Base-by-base conservation (phyloP, 2,329 filamentous ascomycete genomes). In the Cyclaneusma minus region DNA sequence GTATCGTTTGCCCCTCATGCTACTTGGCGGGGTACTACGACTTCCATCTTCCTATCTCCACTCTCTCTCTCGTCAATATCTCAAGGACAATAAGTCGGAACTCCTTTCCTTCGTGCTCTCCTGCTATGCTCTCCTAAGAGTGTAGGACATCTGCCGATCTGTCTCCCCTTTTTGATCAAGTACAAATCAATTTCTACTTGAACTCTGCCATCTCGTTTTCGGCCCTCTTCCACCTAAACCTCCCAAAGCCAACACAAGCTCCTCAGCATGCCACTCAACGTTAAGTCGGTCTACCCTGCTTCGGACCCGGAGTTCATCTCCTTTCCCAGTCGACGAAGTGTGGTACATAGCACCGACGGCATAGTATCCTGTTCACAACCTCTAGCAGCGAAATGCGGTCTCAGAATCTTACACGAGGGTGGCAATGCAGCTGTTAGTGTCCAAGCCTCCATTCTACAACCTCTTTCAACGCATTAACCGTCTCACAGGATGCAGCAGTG, bases 291-390 rank as follows among this genome's bases (percentile, higher is more conserved):
- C n/a, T 47, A 39, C 26, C 40, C 43, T 8, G 35, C 39, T 12
- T 16, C 25, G 21, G 35, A 42, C 9, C 40, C 42, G 2, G 52
- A 58, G 30, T 73, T 81, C 42, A 56, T 62, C 34, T 64, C 67
- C 34, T 87, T 82, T 46, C 52, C 80, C 7, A 91, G 83, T 40
- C 70, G 87, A 20, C 64, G 89, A 35, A 94, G 87, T 41, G 84
- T 92, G 8, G 82, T 95, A 8, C 85, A 95, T 49, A 93, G 83
- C 49, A 85, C 80, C 4, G 77, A 85, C 43, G 87, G 84, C 23
- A 93, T 95, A 31, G 80, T 95, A 24, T 68, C 85, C 7, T 91
- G 79, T 47, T 80, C 83, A 2, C 87, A 95, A 50, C 84, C 89
- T 9, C 60, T 95, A 29, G 89, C 89, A 5, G 78, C 81, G 13